These are phyloP conservation scores for Neurospora tetraspora DNA, from an alignment of 495 filamentous ascomycete species.

Conservation along the genomic window DNA sequence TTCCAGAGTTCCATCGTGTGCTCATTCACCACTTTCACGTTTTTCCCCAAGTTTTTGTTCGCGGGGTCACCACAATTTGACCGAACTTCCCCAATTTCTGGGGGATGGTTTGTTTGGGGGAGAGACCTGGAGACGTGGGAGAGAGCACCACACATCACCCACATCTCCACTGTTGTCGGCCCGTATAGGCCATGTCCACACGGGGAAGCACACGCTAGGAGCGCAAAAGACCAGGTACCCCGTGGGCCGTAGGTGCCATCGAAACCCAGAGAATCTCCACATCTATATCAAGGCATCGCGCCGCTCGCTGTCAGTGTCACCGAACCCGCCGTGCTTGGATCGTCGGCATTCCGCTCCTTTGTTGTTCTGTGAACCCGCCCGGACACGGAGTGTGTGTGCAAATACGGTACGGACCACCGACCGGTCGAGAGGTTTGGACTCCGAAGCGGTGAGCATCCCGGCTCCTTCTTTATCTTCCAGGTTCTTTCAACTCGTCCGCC, in stretches of 20 bases:
- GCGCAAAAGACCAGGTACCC: not conserved
- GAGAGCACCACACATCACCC: not conserved
- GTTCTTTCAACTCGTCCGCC: not conserved
- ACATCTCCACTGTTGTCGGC: not conserved
- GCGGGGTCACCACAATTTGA: not conserved
- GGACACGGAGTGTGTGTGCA: not conserved
- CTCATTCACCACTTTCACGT: not conserved
- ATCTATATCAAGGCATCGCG: not conserved
- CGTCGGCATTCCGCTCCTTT: not conserved
- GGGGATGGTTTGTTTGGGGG: not conserved
- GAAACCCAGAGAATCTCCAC: not conserved
- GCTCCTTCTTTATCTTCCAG: not conserved
- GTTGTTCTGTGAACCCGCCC: not conserved
- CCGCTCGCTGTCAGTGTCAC: not conserved
- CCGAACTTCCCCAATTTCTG: not conserved
- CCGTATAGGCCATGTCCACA: not conserved
- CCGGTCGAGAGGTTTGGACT: not conserved
- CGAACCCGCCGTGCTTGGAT: not conserved
- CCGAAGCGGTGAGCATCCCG: not conserved
- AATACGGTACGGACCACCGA: not conserved
- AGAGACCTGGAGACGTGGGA: not conserved
- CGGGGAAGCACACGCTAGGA: not conserved
- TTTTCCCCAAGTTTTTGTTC: not conserved
- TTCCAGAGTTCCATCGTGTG: not conserved
- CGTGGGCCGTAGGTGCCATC: not conserved